phyloP scores from a whole-genome alignment of 169 alveolate genomes.

The Cytauxzoon felis region DNA sequence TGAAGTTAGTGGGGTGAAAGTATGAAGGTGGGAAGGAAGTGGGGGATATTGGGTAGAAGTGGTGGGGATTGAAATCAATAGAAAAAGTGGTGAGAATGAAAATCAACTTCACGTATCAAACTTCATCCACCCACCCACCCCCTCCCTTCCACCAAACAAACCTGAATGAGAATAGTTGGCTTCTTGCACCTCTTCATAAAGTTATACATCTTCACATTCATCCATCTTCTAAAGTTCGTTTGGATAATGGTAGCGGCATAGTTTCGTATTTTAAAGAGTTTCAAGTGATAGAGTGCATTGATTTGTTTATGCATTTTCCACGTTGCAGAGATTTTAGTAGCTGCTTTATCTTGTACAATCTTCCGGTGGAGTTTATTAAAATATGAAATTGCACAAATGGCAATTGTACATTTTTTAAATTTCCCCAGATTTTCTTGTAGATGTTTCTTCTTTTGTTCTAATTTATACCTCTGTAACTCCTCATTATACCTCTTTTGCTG shows the following conservation, averaged over 20 bases:
- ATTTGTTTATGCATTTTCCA: conserved; percentile 60
- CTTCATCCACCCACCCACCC: too few relatives aligned
- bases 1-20: too few relatives aligned
- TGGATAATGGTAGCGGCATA: conserved; percentile 60
- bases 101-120: too few relatives aligned
- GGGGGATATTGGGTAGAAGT: too few relatives aligned
- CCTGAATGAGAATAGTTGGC: conserved; percentile 33
- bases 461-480: conserved; percentile 8
- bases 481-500: conserved; percentile 19
- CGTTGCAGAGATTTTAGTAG: conserved; percentile 37
- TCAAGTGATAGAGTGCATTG: conserved; percentile 25
- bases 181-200: neutral
- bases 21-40: too few relatives aligned
- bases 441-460: neutral
- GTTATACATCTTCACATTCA: conserved; percentile 17
- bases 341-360: conserved; percentile 27
- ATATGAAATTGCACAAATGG: conserved; percentile 1
- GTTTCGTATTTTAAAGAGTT: conserved; percentile 12
- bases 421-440: conserved; percentile 12
- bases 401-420: neutral
- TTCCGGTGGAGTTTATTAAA: neutral
- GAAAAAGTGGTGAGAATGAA: too few relatives aligned
- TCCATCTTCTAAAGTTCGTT: conserved; percentile 53
- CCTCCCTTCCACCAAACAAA: too few relatives aligned
- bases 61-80: too few relatives aligned